A percentile compares a stretch with the other conserved stretches of the same genome.
These are phyloP conservation scores for Debaryomyces prosopidis DNA, from an alignment of 805 yeast species.

Conservation along the genomic window DNA sequence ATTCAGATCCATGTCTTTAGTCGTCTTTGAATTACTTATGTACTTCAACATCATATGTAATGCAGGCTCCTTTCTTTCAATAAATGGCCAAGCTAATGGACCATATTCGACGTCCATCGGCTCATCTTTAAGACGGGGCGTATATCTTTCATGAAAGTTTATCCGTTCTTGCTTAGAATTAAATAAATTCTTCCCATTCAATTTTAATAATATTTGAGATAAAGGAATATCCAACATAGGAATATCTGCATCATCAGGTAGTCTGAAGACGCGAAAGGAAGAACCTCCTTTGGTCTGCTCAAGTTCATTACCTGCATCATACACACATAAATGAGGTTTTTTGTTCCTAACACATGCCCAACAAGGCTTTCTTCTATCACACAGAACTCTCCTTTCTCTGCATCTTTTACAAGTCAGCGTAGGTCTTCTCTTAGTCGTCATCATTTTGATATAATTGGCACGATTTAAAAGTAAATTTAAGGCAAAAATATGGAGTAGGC, in stretches of 20 bases:
- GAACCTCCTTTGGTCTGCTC: not conserved
- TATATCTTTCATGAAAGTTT: not conserved
- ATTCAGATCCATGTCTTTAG: conserved; percentile 10
- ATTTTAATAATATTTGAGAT: not conserved
- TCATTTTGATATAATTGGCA: too few relatives aligned
- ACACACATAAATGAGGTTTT: not conserved
- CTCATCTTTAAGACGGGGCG: not conserved
- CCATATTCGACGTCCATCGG: not conserved
- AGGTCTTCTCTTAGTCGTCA: not conserved
- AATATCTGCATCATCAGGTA: not conserved
- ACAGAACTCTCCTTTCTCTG: not conserved
- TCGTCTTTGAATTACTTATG: not conserved
- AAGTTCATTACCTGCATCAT: not conserved
- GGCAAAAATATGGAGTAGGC: too few relatives aligned
- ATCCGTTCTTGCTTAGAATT: not conserved
- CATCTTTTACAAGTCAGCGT: not conserved
- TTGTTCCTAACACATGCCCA: not conserved
- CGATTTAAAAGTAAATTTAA: too few relatives aligned
- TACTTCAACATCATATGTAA: conserved; percentile 2
- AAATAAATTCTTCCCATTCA: not conserved
- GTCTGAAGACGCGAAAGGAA: not conserved
- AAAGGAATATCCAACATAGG: not conserved
- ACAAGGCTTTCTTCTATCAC: not conserved
- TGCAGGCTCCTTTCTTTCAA: conserved; percentile 43
- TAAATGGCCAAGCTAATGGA: conserved; percentile 32